These are phyloP conservation scores for Rhodofomes roseus DNA, from an alignment of 1,284 basidiomycete genomes.

Conservation along the genomic window DNA sequence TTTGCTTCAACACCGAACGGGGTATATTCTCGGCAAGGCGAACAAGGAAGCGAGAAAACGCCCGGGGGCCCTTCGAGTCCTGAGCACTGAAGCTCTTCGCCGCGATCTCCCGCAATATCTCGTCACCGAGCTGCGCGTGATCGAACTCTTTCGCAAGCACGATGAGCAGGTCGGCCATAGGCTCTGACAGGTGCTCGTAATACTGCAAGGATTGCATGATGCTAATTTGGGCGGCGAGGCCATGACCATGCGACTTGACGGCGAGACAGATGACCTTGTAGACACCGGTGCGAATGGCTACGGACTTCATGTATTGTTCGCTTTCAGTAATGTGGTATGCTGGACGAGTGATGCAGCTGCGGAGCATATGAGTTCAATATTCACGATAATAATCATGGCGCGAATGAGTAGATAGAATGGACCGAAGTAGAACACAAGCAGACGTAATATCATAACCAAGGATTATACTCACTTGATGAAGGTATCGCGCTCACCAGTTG, in stretches of 20 bases:
- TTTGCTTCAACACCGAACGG: conserved; percentile 85
- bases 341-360: conserved; percentile 80
- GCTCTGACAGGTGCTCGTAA: conserved; percentile 91
- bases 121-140: conserved; percentile 86
- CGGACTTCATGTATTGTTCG: conserved; percentile 84
- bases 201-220: conserved; percentile 94
- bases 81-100: conserved; percentile 74
- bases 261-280: conserved; percentile 91
- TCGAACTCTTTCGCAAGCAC: conserved; percentile 86
- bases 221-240: conserved; percentile 80
- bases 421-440: not conserved
- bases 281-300: conserved; percentile 68
- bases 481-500: conserved; percentile 76
- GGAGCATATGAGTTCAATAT: not conserved
- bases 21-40: conserved; percentile 83
- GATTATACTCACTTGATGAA: conserved; percentile 67
- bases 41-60: conserved; percentile 85
- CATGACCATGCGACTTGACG: conserved; percentile 89
- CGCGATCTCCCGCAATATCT: conserved; percentile 84
- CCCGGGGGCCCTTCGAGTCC: conserved; percentile 86
- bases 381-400: not conserved
- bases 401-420: not conserved
- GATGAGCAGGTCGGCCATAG: conserved; percentile 88
- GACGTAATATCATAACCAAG: not conserved
- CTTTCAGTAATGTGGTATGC: conserved; percentile 86